Evolutionary conservation across 345 rosid species (phyloP).

Genomic region (Populus nigra): DNA sequence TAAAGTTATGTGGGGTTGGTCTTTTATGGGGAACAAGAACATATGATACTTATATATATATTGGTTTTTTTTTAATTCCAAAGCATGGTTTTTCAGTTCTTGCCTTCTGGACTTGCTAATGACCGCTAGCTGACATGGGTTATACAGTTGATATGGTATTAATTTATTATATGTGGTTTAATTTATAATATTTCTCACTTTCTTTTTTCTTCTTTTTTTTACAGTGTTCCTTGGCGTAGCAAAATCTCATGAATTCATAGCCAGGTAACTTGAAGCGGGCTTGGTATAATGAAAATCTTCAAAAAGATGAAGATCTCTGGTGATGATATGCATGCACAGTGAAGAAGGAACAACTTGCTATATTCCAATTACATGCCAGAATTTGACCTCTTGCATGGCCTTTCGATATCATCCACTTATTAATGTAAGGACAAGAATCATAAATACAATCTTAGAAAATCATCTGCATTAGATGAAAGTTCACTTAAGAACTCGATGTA

Average conservation of each 20-base stretch:
- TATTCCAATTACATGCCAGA: neutral
- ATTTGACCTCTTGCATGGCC: neutral
- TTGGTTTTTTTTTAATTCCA: slow-evolving; percentile 1
- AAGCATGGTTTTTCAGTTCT: slow-evolving; percentile 13
- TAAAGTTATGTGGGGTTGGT: slow-evolving; percentile 2
- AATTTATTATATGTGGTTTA: neutral
- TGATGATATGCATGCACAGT: neutral
- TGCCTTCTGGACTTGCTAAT: slow-evolving; percentile 3
- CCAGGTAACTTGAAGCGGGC: neutral
- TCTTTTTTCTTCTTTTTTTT: neutral
- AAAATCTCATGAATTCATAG: neutral
- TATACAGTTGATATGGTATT: neutral
- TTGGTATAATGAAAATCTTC: neutral
- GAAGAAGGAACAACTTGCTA: neutral
- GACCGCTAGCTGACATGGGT: neutral
- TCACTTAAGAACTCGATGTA: neutral
- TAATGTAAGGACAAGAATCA: neutral
- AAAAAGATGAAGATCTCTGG: neutral
- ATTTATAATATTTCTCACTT: neutral
- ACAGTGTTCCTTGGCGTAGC: neutral
- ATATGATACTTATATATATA: neutral
- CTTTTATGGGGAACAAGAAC: neutral
- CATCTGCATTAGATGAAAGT: neutral
- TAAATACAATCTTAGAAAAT: neutral
- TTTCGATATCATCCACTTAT: neutral